These are phyloP conservation scores for Apiospora malaysiana DNA, from an alignment of 2,329 filamentous ascomycete genomes.

Conservation along the genomic window DNA sequence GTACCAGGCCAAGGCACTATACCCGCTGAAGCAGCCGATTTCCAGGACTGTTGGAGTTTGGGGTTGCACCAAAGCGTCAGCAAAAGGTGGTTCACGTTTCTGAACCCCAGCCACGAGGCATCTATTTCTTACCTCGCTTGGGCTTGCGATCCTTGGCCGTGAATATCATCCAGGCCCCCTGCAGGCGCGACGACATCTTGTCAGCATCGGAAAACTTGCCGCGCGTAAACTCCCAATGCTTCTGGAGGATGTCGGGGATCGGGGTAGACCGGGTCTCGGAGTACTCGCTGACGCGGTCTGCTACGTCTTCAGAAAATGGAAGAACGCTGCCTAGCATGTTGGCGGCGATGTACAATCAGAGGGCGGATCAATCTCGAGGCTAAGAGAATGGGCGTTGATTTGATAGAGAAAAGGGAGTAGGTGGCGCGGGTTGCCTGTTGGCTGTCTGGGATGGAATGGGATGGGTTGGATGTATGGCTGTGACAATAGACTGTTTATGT, in stretches of 20 bases:
- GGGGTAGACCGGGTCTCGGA: constrained; percentile 28
- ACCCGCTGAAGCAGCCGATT: constrained; percentile 42
- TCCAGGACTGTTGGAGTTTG: constrained; percentile 41
- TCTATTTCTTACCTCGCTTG: constrained; percentile 26
- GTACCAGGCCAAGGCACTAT: constrained; percentile 40
- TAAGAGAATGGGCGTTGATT: no score
- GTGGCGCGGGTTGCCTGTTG: no score
- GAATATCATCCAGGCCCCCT: constrained; percentile 30
- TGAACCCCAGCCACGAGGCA: no score
- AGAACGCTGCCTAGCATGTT: constrained; percentile 22
- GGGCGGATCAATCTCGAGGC: no score
- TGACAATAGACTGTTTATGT: no score
- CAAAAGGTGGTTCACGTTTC: no score
- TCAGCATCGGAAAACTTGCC: constrained; percentile 29
- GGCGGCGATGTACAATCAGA: background rate
- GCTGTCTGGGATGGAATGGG: no score
- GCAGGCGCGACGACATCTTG: constrained; percentile 31
- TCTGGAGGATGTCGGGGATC: constrained; percentile 25
- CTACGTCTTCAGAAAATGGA: constrained; percentile 25
- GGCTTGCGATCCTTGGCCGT: constrained; percentile 27
- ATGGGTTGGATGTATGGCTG: no score
- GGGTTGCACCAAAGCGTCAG: background rate
- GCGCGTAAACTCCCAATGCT: constrained; percentile 29
- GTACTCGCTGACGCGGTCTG: constrained; percentile 29
- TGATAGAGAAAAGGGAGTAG: no score